These are phyloP conservation scores for Globisporangium polare DNA, from an alignment of 352 stramenopile species.

Conservation along the genomic window DNA sequence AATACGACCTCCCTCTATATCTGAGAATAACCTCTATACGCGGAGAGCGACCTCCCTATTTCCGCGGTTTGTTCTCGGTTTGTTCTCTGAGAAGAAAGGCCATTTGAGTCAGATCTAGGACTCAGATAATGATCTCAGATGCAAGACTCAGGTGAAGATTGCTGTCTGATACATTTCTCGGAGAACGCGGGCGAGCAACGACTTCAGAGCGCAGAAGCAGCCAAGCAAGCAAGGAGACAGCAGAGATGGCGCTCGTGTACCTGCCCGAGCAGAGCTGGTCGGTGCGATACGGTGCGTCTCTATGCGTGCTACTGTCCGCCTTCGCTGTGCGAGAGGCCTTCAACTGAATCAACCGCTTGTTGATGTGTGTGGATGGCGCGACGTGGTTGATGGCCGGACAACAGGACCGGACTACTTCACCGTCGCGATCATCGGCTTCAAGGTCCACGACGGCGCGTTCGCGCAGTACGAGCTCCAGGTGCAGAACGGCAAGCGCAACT, in stretches of 20 bases:
- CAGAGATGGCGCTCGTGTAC: conserved; percentile 73
- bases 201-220: not conserved
- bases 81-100: too few species aligned
- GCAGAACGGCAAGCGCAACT: conserved; percentile 64
- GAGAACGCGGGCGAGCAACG: not conserved
- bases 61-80: too few species aligned
- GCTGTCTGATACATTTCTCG: too few species aligned
- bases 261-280: conserved; percentile 68
- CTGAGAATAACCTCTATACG: too few species aligned
- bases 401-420: conserved; percentile 76
- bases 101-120: too few species aligned
- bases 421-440: conserved; percentile 45
- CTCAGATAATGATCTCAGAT: too few species aligned
- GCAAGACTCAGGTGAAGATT: too few species aligned
- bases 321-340: not conserved
- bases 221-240: conserved; percentile 1
- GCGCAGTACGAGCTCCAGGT: conserved; percentile 68
- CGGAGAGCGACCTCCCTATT: too few species aligned
- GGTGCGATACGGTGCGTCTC: conserved; percentile 55
- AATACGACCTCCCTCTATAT: too few species aligned
- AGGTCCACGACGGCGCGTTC: conserved; percentile 44
- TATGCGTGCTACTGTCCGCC: not conserved
- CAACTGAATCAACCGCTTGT: not conserved
- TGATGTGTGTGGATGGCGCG: not conserved
- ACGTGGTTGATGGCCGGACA: not conserved